Evolutionary conservation across 345 rosid species (phyloP), one percentile per base, ranked within the genome.

Genomic region (Pistacia vera): DNA sequence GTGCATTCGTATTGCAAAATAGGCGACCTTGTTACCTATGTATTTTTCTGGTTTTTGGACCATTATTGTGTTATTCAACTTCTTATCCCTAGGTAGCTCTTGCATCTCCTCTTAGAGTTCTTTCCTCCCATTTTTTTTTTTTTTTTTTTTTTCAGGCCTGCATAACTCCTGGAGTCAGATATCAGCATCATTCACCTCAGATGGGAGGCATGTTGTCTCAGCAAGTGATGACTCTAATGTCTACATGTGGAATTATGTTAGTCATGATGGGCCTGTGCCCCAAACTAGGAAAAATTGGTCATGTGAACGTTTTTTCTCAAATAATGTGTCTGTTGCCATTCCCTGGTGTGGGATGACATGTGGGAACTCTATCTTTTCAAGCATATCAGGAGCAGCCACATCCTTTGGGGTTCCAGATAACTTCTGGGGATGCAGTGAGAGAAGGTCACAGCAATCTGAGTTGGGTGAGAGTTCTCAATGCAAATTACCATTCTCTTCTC

Each of bases 171-270:
- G 82, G 71, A 85, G 74, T 72, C 86, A 75, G 28, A 62, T 81
- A 73, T 77, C 84, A 70, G 86, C 88, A 48, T 79, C 81, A 5
- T 83, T 83, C 67, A 76, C 90, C 18, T 78, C 80, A 58, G 83
- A 83, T 74, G 88, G 88, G 61, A 85, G 14, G 67, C 82, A 76
- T 49, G 77, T 83, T 77, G 71, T 87, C 71, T 83, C 86, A 25
- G 88, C 86, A 9, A 79, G 86, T 55, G 86, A 83, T 73, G 85
- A 83, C 78, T 87, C 88, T 36, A 79, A 75, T 66, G 75, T 85
- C 33, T 77, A 85, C 38, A 14, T 85, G 33, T 87, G 90, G 90
- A 83, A 84, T 71, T 58, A 71, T 55, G 30, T 18, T 49, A 75
- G 38, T 65, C 84, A 63, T 76, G 77, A 75, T 28, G 74, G 71